Evolutionary conservation across 116 monocot species (phyloP).

Genomic region (Zostera marina): DNA sequence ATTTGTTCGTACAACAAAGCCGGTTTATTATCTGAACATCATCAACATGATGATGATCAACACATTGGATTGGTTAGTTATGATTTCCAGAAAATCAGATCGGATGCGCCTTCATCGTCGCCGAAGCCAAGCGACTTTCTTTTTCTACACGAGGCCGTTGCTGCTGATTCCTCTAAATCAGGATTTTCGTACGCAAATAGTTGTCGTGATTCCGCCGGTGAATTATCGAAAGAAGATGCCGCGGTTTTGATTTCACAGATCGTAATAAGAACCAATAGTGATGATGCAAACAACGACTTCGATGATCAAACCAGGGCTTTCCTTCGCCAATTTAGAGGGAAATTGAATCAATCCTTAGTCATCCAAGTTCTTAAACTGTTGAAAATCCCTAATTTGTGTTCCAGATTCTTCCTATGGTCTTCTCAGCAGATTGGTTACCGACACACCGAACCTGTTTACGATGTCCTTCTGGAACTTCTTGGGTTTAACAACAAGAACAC

Average conservation of each 20-base stretch:
- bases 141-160: not conserved
- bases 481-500: slow-evolving; percentile 30
- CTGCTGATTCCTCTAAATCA: not conserved
- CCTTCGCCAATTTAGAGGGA: slow-evolving; percentile 50
- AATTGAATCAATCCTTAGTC: slow-evolving; percentile 38
- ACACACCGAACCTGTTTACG: slow-evolving; percentile 33
- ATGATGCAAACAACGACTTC: slow-evolving; percentile 10
- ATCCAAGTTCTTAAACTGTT: slow-evolving; percentile 44
- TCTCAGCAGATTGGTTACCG: slow-evolving; percentile 73
- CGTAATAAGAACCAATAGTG: slow-evolving; percentile 16
- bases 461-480: slow-evolving; percentile 40
- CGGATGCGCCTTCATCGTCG: not conserved
- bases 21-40: no score
- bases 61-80: no score
- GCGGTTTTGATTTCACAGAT: slow-evolving; percentile 41
- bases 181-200: not conserved
- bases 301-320: slow-evolving; percentile 35
- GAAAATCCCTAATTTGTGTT: slow-evolving; percentile 28
- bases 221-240: slow-evolving; percentile 13
- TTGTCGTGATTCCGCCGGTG: not conserved
- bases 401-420: slow-evolving; percentile 83
- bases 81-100: no score
- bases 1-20: no score
- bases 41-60: no score
- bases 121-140: not conserved